These are phyloP conservation scores for Hypoxylon fuscum DNA, from an alignment of 495 filamentous ascomycete species.

Conservation along the genomic window DNA sequence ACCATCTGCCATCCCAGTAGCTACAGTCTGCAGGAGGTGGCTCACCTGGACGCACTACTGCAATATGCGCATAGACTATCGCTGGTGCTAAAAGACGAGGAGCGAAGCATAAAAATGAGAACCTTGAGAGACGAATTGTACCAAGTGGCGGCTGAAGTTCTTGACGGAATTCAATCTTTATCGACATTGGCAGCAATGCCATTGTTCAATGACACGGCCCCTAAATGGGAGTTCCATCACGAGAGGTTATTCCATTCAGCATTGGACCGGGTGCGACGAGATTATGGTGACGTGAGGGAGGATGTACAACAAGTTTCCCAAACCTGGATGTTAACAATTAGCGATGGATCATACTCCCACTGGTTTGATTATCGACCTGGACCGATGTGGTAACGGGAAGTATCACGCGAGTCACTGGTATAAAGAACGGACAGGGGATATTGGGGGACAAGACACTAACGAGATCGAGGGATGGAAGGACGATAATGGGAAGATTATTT, in stretches of 20 bases:
- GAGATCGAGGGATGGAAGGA: no score
- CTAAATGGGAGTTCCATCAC: background rate
- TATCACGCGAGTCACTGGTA: no score
- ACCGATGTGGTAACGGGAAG: no score
- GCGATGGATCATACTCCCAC: no score
- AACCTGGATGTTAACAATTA: background rate
- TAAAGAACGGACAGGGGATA: no score
- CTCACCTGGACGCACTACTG: background rate
- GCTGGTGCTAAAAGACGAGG: background rate
- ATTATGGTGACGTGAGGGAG: no score
- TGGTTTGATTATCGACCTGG: no score
- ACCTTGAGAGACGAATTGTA: background rate
- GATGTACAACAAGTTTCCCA: no score
- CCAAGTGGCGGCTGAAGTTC: background rate
- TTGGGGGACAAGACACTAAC: no score
- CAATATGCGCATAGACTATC: background rate
- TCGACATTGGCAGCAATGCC: background rate
- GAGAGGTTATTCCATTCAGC: background rate
- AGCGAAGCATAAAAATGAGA: background rate
- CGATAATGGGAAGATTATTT: no score
- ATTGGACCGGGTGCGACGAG: background rate
- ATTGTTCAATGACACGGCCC: background rate
- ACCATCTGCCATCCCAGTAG: background rate
- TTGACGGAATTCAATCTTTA: background rate
- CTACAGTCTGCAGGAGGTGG: background rate